Conservation (phyloP, 1,284 basidiomycete genomes). For the Fistulina hepatica region DNA sequence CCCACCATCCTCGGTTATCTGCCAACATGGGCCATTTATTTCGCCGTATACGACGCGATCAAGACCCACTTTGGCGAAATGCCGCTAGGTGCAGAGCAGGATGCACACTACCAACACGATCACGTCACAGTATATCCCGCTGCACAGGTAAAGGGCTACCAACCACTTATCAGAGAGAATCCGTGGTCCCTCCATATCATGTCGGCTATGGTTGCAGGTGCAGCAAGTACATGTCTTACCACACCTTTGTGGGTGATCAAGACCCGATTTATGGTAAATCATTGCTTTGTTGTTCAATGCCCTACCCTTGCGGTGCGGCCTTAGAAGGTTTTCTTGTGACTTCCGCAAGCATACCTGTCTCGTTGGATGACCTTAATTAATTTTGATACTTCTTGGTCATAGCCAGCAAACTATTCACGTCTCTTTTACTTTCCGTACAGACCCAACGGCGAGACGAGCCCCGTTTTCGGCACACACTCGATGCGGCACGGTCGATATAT, state of each 20-base stretch:
- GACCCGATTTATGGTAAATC: conserved; percentile 88
- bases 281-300: conserved; percentile 3
- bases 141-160: conserved; percentile 73
- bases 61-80: conserved; percentile 70
- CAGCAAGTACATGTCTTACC: conserved; percentile 80
- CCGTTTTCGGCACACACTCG: conserved; percentile 77
- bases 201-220: conserved; percentile 89
- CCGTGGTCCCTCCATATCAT: conserved; percentile 79
- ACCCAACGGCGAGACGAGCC: conserved; percentile 67
- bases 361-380: too few relatives aligned
- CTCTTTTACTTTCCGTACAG: conserved; percentile 25
- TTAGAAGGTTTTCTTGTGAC: neutral
- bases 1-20: conserved; percentile 94
- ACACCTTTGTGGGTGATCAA: conserved; percentile 97
- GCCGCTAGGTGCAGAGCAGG: conserved; percentile 32
- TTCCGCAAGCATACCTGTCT: too few relatives aligned
- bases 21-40: conserved; percentile 97
- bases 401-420: too few relatives aligned
- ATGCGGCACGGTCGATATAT: conserved; percentile 82
- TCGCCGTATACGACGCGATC: conserved; percentile 92
- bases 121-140: conserved; percentile 57
- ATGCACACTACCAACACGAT: too few relatives aligned
- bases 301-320: conserved; percentile 1
- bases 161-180: conserved; percentile 64
- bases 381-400: conserved; percentile 3